Conservation (phyloP, 1,284 basidiomycete genomes). For the Ganoderma leucocontextum region DNA sequence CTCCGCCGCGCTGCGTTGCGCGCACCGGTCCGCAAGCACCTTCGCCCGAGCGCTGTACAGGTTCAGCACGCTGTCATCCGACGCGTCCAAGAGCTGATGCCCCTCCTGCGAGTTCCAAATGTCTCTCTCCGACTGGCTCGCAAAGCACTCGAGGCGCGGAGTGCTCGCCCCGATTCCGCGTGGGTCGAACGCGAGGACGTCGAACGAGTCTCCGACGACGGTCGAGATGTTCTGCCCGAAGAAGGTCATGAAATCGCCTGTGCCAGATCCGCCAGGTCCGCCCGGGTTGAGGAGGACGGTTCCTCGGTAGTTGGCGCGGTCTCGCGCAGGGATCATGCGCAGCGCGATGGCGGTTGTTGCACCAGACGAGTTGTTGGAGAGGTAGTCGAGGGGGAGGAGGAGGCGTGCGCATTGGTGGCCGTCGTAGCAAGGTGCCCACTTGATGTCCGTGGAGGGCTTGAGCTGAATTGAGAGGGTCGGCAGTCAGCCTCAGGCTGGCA, state of each 20-base stretch:
- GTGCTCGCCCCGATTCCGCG: conserved; percentile 32
- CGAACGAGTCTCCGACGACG: conserved; percentile 44
- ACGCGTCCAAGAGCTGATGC: conserved; percentile 20
- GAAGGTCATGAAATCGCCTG: conserved; percentile 1
- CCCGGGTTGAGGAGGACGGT: conserved; percentile 62
- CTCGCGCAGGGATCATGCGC: conserved; percentile 38
- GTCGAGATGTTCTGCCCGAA: conserved; percentile 11
- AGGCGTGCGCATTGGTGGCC: conserved; percentile 37
- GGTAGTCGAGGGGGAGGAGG: conserved; percentile 49
- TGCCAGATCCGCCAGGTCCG: conserved; percentile 60
- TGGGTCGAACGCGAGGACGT: conserved; percentile 52
- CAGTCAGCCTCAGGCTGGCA: background rate
- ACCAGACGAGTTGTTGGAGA: conserved; percentile 29
- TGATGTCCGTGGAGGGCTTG: conserved; percentile 27
- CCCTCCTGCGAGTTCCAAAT: conserved; percentile 26
- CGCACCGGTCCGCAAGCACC: conserved; percentile 24
- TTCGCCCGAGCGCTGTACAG: conserved; percentile 20
- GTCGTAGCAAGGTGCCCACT: conserved; percentile 36
- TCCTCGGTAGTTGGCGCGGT: conserved; percentile 47
- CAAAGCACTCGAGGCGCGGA: conserved; percentile 32
- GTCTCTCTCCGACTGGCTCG: conserved; percentile 23
- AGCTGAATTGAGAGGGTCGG: conserved; percentile 17
- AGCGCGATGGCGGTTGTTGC: conserved; percentile 48
- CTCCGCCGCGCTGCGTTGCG: conserved; percentile 32
- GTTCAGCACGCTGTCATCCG: conserved; percentile 19